Evolutionary conservation across 805 yeast genomes (phyloP).

Genomic region (Pichia heedii): DNA sequence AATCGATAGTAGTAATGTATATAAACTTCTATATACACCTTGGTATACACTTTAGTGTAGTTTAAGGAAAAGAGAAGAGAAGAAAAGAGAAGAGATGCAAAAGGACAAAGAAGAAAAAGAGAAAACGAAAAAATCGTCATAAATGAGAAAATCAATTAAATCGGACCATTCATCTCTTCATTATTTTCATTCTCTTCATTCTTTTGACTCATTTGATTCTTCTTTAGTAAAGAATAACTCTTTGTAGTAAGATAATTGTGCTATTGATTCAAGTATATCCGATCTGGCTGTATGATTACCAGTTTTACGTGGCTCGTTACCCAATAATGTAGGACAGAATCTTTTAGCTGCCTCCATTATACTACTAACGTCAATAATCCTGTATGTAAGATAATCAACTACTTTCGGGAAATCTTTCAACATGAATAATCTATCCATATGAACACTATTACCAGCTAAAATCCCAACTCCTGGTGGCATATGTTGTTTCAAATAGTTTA

Average conservation of each 20-base stretch:
- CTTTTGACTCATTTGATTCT: background rate
- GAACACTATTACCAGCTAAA: slow-evolving; percentile 86
- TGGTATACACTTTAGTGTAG: no score
- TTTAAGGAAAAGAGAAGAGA: no score
- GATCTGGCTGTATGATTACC: slow-evolving; percentile 77
- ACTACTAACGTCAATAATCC: slow-evolving; percentile 86
- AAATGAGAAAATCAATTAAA: no score
- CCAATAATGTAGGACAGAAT: slow-evolving; percentile 2
- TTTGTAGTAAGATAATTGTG: slow-evolving; percentile 69
- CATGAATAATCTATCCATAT: slow-evolving; percentile 84
- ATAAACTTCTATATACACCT: no score
- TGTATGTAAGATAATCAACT: slow-evolving; percentile 50
- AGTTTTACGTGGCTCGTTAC: slow-evolving; percentile 57
- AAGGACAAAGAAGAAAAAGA: no score
- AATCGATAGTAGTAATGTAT: background rate
- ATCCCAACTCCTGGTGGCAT: slow-evolving; percentile 54
- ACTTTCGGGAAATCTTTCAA: slow-evolving; percentile 74
- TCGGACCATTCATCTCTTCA: no score
- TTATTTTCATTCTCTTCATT: no score
- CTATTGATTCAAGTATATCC: slow-evolving; percentile 85
- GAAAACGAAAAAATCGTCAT: no score
- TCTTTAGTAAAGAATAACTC: slow-evolving; percentile 55
- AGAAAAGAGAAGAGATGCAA: no score
- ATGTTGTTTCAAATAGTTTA: slow-evolving; percentile 48
- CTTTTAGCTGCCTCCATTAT: slow-evolving; percentile 63